Evolutionary conservation across 1,139 yeast species (phyloP), one percentile per base, ranked within the genome.

Genomic region (Hemisphaericaspora xylofermentans): DNA sequence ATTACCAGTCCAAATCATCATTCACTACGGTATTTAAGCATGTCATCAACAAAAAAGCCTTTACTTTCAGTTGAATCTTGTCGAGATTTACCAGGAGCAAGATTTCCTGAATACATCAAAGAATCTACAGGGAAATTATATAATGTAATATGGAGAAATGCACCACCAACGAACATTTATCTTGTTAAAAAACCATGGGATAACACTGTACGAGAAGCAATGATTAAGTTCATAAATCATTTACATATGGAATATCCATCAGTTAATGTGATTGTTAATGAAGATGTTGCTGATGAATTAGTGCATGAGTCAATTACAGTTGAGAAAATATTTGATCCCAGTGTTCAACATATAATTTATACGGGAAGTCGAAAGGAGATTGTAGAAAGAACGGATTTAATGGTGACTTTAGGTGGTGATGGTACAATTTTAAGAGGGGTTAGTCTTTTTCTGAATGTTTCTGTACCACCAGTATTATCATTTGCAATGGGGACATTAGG

Each of bases 401-500:
- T 91, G 33, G 88, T 91, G 12, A 87, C 39, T 14, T 36, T 36
- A 21, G 98, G 98, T 15, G 98, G 98, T 10, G 98, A 91, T 60
- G 98, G 98, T 9, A 91, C 98, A 0, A 88, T 91, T 46, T 64
- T 91, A 36, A 76, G 86, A 45, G 93, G 91, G 0, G 82, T 77
- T 2, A 71, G 78, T 19, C 61, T 71, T 36, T 91, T 91, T 58
- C 80, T 81, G 45, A 81, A 81, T 53, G 73, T 73, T 6, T 68
- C 73, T 22, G 95, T 88, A 2, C 96, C 97, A 1, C 98, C 98
- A 0, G 87, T 91, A 0, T 65, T 91, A 39, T 83, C 95, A 33
- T 89, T 88, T 59, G 87, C 96, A 1, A 66, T 91, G 66, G 98
- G 98, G 0, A 89, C 98, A 0, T 63, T 91, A 31, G 98, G 98